phyloP scores from a whole-genome alignment of 2,329 filamentous ascomycete genomes.

The Emergomyces orientalis region DNA sequence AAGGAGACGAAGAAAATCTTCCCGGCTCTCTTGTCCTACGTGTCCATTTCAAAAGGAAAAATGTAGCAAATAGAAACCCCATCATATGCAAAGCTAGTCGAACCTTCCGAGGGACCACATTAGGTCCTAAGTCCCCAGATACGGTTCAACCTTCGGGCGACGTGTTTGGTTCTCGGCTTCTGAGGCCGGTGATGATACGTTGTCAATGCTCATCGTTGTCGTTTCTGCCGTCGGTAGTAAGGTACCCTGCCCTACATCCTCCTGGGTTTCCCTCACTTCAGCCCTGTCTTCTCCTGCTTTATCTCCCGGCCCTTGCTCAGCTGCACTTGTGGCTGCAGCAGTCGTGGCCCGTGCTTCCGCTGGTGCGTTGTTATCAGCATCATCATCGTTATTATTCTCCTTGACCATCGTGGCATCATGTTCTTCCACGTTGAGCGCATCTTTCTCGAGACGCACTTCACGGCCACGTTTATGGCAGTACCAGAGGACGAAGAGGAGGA shows the following conservation, averaged over 20 bases:
- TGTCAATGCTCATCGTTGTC: background rate
- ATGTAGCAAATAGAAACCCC: background rate
- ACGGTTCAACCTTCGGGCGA: background rate
- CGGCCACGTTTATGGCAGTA: constrained; percentile 94
- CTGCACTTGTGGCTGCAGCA: constrained; percentile 24
- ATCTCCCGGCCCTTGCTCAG: background rate
- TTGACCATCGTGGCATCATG: constrained; percentile 22
- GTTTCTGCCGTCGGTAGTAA: background rate
- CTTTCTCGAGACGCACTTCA: constrained; percentile 67
- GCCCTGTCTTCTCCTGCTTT: constrained; percentile 23
- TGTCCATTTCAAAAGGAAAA: background rate
- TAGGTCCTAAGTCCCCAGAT: background rate
- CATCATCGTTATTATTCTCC: background rate
- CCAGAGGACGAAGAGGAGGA: constrained; percentile 90
- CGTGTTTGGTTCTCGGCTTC: constrained; percentile 1
- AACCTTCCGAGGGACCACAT: background rate
- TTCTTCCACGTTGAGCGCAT: constrained; percentile 35
- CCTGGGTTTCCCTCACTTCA: constrained; percentile 32
- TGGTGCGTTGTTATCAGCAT: constrained; percentile 19
- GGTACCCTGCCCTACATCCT: constrained; percentile 23
- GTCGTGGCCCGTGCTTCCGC: constrained; percentile 33
- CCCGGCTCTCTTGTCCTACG: background rate
- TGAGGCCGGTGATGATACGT: background rate
- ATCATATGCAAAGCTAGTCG: background rate
- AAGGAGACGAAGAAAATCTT: background rate